These are phyloP conservation scores for Exophiala mesophila DNA, from an alignment of 2,329 filamentous ascomycete genomes.

Conservation along the genomic window DNA sequence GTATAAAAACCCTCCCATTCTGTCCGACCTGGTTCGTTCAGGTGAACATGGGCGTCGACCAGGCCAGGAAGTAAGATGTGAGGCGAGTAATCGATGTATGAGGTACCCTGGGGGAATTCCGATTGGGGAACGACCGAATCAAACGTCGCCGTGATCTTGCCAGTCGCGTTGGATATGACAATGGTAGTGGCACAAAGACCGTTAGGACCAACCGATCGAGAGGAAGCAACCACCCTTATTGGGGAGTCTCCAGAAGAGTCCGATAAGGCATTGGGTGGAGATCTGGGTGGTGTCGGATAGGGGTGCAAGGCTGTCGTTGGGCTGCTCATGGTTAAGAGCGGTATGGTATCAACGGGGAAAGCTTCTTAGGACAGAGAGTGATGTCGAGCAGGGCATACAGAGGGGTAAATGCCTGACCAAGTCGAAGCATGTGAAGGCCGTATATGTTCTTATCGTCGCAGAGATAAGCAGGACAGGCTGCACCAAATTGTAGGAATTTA, in stretches of 20 bases:
- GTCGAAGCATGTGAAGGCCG: conserved; percentile 19
- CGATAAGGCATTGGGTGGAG: conserved; percentile 21
- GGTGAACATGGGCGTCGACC: conserved; percentile 94
- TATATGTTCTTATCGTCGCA: conserved; percentile 20
- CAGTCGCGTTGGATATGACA: conserved; percentile 68
- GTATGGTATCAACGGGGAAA: conserved; percentile 9
- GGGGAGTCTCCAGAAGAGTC: conserved; percentile 32
- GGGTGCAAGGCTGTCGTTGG: conserved; percentile 14
- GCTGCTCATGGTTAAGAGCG: conserved; percentile 17
- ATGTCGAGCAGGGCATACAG: conserved; percentile 1
- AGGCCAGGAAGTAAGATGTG: conserved; percentile 81
- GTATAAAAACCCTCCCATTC: conserved; percentile 99
- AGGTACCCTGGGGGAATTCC: conserved; percentile 66
- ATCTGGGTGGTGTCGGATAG: conserved; percentile 26
- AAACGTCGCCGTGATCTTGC: conserved; percentile 76
- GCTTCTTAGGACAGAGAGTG: conserved; percentile 6
- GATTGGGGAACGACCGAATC: conserved; percentile 68
- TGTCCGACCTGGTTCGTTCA: conserved; percentile 93
- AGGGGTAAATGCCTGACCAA: conserved; percentile 1
- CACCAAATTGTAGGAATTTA: background rate
- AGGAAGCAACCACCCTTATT: conserved; percentile 76
- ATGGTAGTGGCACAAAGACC: conserved; percentile 78
- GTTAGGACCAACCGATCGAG: conserved; percentile 73
- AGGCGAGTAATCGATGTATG: conserved; percentile 80
- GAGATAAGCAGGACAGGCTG: conserved; percentile 21